These are phyloP conservation scores for Tylopilus felleus DNA, from an alignment of 768 basidiomycete genomes.

Conservation along the genomic window DNA sequence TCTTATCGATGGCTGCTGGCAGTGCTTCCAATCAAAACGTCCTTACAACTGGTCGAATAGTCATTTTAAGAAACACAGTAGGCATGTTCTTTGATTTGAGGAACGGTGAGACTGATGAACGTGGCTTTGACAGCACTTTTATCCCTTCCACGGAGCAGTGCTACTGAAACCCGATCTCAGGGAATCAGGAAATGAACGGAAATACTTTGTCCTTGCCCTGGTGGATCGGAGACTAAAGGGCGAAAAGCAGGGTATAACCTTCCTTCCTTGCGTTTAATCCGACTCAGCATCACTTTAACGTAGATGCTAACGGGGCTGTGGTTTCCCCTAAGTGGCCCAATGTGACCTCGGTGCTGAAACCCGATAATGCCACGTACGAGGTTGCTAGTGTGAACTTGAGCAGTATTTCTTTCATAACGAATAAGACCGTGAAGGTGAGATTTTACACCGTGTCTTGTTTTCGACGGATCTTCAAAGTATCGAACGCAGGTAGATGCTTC, in stretches of 20 bases:
- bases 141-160: slow-evolving; percentile 63
- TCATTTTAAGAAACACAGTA: slow-evolving; percentile 81
- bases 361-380: slow-evolving; percentile 62
- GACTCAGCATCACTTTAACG: background rate
- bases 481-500: slow-evolving; percentile 63
- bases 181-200: slow-evolving; percentile 47
- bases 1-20: slow-evolving; percentile 57
- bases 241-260: slow-evolving; percentile 46
- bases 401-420: slow-evolving; percentile 75
- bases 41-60: slow-evolving; percentile 70
- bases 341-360: slow-evolving; percentile 41
- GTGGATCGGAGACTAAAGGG: slow-evolving; percentile 62
- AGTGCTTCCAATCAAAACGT: slow-evolving; percentile 67
- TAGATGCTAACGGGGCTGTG: slow-evolving; percentile 56
- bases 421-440: slow-evolving; percentile 79
- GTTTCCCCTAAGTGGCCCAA: slow-evolving; percentile 82
- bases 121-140: slow-evolving; percentile 62
- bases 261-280: background rate
- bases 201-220: slow-evolving; percentile 69
- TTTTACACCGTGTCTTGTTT: slow-evolving; percentile 21
- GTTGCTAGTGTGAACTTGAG: slow-evolving; percentile 59
- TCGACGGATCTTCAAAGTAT: background rate
- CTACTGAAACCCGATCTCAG: slow-evolving; percentile 62
- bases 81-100: slow-evolving; percentile 22
- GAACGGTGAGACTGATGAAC: background rate